Conservation (phyloP, 805 yeast genomes). For the Barnettozyma sucrosica region DNA sequence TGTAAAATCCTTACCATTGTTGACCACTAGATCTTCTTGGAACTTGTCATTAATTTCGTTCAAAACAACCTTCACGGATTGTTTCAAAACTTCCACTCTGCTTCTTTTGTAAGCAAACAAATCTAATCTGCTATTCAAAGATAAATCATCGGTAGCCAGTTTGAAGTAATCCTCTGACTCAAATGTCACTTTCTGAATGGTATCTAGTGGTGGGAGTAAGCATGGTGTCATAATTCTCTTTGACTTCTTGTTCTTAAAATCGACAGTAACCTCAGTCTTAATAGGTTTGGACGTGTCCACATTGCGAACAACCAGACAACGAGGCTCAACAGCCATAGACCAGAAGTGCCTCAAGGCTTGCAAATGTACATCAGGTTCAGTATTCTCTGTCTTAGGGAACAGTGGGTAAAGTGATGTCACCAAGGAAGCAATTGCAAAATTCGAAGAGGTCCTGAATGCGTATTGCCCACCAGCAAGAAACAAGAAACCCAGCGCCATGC, state of each 20-base stretch:
- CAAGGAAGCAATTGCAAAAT: constrained; percentile 62
- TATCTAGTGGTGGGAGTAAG: constrained; percentile 54
- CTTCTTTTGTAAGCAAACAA: constrained; percentile 46
- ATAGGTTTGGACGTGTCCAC: constrained; percentile 54
- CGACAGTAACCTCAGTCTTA: constrained; percentile 35
- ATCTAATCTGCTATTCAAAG: constrained; percentile 23
- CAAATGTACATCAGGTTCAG: constrained; percentile 54
- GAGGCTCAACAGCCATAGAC: constrained; percentile 75
- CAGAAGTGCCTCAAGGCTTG: constrained; percentile 89
- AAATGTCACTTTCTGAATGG: constrained; percentile 43
- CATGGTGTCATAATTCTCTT: constrained; percentile 51
- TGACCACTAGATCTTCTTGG: constrained; percentile 7
- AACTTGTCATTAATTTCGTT: constrained; percentile 19
- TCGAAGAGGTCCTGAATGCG: constrained; percentile 56
- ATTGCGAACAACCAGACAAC: constrained; percentile 77
- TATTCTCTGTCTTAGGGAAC: constrained; percentile 42
- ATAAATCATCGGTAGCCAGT: constrained; percentile 34
- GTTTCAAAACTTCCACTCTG: constrained; percentile 26
- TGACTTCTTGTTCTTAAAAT: constrained; percentile 33
- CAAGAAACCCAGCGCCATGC: constrained; percentile 79
- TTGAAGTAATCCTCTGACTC: constrained; percentile 46
- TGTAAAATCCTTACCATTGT: constrained; percentile 6
- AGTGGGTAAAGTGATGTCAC: constrained; percentile 75
- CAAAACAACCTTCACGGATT: constrained; percentile 28
- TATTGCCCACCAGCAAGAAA: constrained; percentile 92